Evolutionary conservation across 306 rosid species (phyloP).

Genomic region (Glycine soja): DNA sequence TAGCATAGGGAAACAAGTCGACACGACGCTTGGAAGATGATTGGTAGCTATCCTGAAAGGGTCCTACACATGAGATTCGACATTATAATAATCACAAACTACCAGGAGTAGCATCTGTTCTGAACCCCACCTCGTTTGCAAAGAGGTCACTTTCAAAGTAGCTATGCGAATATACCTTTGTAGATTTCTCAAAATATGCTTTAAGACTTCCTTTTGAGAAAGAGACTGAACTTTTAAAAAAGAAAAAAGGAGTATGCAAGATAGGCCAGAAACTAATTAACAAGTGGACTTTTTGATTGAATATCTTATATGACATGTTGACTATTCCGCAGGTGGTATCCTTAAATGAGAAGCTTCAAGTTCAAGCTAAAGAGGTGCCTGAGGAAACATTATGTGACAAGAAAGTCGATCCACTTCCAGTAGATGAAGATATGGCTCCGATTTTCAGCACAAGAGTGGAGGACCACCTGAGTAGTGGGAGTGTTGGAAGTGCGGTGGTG

Average conservation of each 20-base stretch:
- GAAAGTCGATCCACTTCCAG: constrained; percentile 53
- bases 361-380: constrained; percentile 63
- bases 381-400: constrained; percentile 51
- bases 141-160: constrained; percentile 46
- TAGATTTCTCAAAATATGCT: constrained; percentile 53
- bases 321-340: constrained; percentile 67
- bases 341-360: constrained; percentile 75
- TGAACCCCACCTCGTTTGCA: constrained; percentile 62
- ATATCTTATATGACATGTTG: constrained; percentile 37
- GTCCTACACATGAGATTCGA: constrained; percentile 61
- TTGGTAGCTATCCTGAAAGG: constrained; percentile 53
- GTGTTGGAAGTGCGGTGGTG: constrained; percentile 83
- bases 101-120: constrained; percentile 64
- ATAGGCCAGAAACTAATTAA: neutral
- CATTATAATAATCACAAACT: constrained; percentile 52
- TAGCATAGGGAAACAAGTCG: constrained; percentile 44
- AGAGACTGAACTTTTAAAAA: constrained; percentile 35
- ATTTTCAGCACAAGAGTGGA: constrained; percentile 65
- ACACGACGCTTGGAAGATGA: constrained; percentile 49
- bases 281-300: constrained; percentile 34
- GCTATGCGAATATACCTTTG: constrained; percentile 60
- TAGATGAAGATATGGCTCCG: constrained; percentile 42
- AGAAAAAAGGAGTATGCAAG: constrained; percentile 12
- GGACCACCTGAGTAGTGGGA: constrained; percentile 83
- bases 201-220: constrained; percentile 34